Conservation (phyloP, 257 asterid genomes). For the Nicotiana benthamiana region DNA sequence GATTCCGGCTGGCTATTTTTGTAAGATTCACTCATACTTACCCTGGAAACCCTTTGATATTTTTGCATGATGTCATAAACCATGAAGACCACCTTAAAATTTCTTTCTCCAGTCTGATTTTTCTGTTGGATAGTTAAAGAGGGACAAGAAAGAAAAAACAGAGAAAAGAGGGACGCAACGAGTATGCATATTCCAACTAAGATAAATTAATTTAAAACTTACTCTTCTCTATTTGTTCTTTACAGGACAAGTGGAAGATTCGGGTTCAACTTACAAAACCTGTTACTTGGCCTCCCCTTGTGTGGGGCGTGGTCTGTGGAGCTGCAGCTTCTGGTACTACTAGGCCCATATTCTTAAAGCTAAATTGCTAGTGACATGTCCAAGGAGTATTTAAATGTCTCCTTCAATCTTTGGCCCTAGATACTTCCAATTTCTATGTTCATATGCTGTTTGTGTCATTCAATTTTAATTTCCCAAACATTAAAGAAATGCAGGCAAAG, state of each 20-base stretch:
- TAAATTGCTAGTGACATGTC: not conserved
- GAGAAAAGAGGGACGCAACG: not conserved
- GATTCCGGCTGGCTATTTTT: too few species aligned
- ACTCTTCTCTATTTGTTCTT: not conserved
- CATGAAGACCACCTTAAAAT: not conserved
- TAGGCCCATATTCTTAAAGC: not conserved
- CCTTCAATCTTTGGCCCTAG: not conserved
- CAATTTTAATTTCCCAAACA: not conserved
- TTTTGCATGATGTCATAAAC: not conserved
- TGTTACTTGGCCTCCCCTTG: slow-evolving; percentile 96
- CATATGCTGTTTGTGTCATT: not conserved
- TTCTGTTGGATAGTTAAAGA: not conserved
- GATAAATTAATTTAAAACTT: not conserved
- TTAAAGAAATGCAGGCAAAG: not conserved
- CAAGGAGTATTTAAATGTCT: not conserved
- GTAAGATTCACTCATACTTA: too few species aligned
- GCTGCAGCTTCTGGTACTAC: slow-evolving; percentile 94
- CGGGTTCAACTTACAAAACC: slow-evolving; percentile 93
- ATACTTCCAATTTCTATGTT: slow-evolving; percentile 1
- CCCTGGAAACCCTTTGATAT: not conserved
- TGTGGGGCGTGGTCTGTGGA: slow-evolving; percentile 98
- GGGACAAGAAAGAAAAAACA: not conserved
- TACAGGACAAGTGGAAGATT: slow-evolving; percentile 84
- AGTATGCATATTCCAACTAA: not conserved
- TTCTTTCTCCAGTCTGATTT: not conserved